These are phyloP conservation scores for Symbiodinium pilosum DNA, from an alignment of 73 alveolate species.

Conservation along the genomic window DNA sequence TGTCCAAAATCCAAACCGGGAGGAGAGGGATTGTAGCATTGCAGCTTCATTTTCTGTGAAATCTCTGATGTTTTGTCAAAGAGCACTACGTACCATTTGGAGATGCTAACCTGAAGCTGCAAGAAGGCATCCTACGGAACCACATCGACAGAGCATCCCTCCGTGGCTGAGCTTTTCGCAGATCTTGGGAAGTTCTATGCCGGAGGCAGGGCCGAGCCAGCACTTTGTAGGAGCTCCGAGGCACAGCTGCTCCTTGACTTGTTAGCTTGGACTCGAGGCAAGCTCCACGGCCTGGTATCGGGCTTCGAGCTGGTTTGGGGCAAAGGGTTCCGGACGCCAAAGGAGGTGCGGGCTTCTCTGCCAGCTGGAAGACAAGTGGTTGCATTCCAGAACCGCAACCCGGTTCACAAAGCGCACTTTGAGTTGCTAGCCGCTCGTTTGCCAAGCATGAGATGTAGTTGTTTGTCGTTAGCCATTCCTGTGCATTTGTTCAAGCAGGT, in stretches of 20 bases:
- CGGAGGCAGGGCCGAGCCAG: constrained; percentile 47
- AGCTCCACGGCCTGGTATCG: constrained; percentile 31
- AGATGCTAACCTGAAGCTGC: background rate
- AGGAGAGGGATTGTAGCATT: too few relatives aligned
- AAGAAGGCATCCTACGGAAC: constrained; percentile 71
- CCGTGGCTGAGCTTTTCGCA: constrained; percentile 78
- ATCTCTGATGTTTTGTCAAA: too few relatives aligned
- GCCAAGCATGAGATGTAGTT: background rate
- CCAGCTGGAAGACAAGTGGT: constrained; percentile 83
- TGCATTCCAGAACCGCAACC: constrained; percentile 92
- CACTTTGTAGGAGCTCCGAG: too few relatives aligned
- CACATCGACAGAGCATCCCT: constrained; percentile 79
- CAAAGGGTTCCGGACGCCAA: constrained; percentile 76
- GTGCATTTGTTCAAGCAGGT: background rate
- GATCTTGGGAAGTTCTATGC: constrained; percentile 86
- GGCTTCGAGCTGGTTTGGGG: constrained; percentile 91
- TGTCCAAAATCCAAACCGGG: too few relatives aligned
- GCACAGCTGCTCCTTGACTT: too few relatives aligned
- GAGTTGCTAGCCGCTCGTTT: background rate
- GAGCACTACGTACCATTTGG: background rate
- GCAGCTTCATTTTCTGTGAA: too few relatives aligned
- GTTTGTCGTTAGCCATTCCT: background rate
- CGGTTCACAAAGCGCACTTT: constrained; percentile 94
- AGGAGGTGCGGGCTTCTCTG: constrained; percentile 61
- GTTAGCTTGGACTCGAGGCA: background rate